phyloP scores from a whole-genome alignment of 129 eudicot species.

The Chrysanthemum lavandulifolium region DNA sequence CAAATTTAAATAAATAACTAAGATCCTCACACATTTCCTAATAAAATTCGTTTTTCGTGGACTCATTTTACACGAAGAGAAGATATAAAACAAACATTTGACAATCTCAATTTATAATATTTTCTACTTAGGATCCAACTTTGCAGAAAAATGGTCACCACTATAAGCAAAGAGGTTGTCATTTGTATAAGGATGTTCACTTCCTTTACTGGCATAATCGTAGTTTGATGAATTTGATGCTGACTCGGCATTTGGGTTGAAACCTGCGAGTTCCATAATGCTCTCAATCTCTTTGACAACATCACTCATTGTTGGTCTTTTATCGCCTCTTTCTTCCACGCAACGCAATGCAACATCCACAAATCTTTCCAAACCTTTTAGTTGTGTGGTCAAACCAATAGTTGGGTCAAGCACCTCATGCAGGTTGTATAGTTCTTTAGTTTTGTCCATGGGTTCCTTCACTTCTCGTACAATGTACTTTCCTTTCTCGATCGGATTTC shows the following conservation, averaged over 20 bases:
- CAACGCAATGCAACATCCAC: conserved; percentile 72
- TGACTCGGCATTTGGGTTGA: conserved; percentile 59
- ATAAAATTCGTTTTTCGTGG: conserved; percentile 7
- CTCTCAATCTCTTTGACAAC: conserved; percentile 72
- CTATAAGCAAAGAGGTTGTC: conserved; percentile 49
- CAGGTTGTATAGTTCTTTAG: conserved; percentile 49
- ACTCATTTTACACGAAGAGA: conserved; percentile 16
- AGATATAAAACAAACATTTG: neutral
- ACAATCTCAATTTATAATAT: neutral
- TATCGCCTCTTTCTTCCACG: conserved; percentile 53
- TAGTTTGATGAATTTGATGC: conserved; percentile 41
- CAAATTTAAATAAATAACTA: conserved; percentile 14
- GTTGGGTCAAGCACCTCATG: conserved; percentile 60
- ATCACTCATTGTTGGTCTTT: conserved; percentile 76
- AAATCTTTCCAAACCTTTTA: conserved; percentile 52
- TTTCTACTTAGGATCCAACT: conserved; percentile 38
- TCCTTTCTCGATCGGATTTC: conserved; percentile 65
- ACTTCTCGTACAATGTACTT: conserved; percentile 76
- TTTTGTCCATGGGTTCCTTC: conserved; percentile 55
- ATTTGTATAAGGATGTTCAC: conserved; percentile 49
- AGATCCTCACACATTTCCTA: conserved; percentile 14
- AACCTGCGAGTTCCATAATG: conserved; percentile 50
- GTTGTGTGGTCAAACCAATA: conserved; percentile 36
- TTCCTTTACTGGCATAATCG: conserved; percentile 27
- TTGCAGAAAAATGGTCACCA: conserved; percentile 33